phyloP scores from a whole-genome alignment of 352 stramenopile genomes.

The Peronospora belbahrii region DNA sequence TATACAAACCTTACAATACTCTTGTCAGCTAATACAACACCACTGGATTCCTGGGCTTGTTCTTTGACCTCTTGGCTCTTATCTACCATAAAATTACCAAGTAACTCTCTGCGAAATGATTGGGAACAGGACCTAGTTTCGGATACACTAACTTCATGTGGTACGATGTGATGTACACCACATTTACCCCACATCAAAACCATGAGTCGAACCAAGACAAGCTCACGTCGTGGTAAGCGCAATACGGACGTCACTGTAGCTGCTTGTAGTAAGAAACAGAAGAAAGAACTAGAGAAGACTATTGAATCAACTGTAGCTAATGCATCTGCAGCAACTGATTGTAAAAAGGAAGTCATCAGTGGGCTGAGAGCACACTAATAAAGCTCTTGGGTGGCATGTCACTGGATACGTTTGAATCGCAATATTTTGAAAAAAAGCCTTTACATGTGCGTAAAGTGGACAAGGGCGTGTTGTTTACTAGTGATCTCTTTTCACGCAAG shows the following conservation, averaged over 20 bases:
- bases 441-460: slow-evolving; percentile 50
- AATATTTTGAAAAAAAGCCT: slow-evolving; percentile 85
- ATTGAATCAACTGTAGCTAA: not conserved
- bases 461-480: slow-evolving; percentile 48
- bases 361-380: slow-evolving; percentile 29
- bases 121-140: too few relatives aligned
- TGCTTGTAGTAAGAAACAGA: slow-evolving; percentile 37
- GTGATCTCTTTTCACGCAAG: slow-evolving; percentile 58
- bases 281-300: slow-evolving; percentile 11
- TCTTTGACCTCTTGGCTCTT: not conserved
- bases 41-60: too few relatives aligned
- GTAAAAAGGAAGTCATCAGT: slow-evolving; percentile 12
- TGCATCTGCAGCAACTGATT: not conserved
- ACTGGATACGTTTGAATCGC: slow-evolving; percentile 45
- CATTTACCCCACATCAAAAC: slow-evolving; percentile 9
- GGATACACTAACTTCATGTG: slow-evolving; percentile 3
- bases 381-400: slow-evolving; percentile 60
- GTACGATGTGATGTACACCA: not conserved
- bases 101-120: too few relatives aligned
- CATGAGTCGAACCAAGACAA: slow-evolving; percentile 51
- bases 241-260: slow-evolving; percentile 16
- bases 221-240: slow-evolving; percentile 33
- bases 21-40: slow-evolving; percentile 13
- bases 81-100: too few relatives aligned
- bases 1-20: slow-evolving; percentile 14